Evolutionary conservation across 2,329 filamentous ascomycete species (phyloP).

Genomic region (Calcarisporium arbuscula): DNA sequence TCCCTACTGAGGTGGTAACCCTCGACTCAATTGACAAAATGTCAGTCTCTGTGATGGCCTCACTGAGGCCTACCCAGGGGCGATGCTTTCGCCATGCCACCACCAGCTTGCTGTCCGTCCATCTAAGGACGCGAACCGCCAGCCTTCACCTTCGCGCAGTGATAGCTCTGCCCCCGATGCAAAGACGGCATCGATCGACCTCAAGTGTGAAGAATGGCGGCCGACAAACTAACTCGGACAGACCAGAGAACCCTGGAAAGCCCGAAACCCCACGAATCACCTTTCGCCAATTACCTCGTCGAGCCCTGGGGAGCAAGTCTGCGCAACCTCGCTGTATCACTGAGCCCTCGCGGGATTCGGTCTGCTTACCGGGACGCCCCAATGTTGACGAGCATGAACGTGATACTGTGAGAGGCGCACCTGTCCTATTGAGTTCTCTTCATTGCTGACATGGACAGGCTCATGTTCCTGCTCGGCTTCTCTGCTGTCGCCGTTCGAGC

Average conservation of each 20-base stretch:
- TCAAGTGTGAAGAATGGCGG: no score
- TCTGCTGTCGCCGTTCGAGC: slow-evolving; percentile 26
- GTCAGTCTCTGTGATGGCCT: slow-evolving; percentile 27
- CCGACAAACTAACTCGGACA: slow-evolving; percentile 8
- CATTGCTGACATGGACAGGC: slow-evolving; percentile 14
- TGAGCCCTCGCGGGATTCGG: slow-evolving; percentile 29
- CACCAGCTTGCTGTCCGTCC: slow-evolving; percentile 25
- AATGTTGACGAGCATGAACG: slow-evolving; percentile 19
- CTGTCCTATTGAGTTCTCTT: neutral
- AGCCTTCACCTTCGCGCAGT: slow-evolving; percentile 22
- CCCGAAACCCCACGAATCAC: slow-evolving; percentile 22
- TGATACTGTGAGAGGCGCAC: slow-evolving; percentile 21
- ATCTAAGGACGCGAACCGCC: slow-evolving; percentile 21
- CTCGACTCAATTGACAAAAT: slow-evolving; percentile 13
- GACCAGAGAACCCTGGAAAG: slow-evolving; percentile 9
- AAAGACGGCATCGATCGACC: slow-evolving; percentile 22
- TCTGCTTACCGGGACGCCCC: slow-evolving; percentile 28
- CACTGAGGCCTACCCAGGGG: slow-evolving; percentile 24
- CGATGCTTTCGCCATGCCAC: slow-evolving; percentile 22
- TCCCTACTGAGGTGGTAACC: neutral
- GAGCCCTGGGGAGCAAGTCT: slow-evolving; percentile 25
- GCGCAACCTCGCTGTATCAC: slow-evolving; percentile 25
- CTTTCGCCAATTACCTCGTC: slow-evolving; percentile 21
- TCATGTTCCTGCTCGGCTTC: slow-evolving; percentile 22
- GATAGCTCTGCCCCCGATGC: slow-evolving; percentile 19